Evolutionary conservation across 2,329 filamentous ascomycete species (phyloP).

Genomic region (Aspergillus clavatus): DNA sequence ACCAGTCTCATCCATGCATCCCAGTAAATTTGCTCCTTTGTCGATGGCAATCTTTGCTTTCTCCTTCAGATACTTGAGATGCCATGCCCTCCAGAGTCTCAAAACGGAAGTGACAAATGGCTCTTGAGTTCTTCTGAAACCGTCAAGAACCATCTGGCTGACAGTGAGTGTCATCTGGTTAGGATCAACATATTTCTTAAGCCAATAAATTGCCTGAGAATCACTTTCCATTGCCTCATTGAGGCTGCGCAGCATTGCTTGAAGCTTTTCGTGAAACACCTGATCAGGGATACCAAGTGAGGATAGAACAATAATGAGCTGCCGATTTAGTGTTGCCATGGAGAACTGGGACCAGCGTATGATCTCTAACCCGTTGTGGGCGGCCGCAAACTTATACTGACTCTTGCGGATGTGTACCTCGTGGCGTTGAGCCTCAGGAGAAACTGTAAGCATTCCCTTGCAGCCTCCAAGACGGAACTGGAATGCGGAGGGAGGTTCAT

Average conservation of each 20-base stretch:
- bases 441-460: constrained; percentile 81
- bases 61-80: constrained; percentile 83
- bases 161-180: constrained; percentile 74
- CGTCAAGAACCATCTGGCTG: constrained; percentile 69
- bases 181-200: constrained; percentile 74
- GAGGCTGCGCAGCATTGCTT: constrained; percentile 63
- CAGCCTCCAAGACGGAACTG: constrained; percentile 90
- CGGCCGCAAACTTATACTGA: constrained; percentile 78
- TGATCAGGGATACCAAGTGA: constrained; percentile 65
- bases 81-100: constrained; percentile 82
- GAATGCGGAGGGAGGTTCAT: constrained; percentile 68
- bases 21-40: constrained; percentile 80
- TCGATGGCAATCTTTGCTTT: constrained; percentile 82
- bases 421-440: constrained; percentile 60
- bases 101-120: constrained; percentile 79
- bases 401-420: constrained; percentile 76
- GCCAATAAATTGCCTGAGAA: constrained; percentile 58
- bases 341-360: constrained; percentile 74
- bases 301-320: constrained; percentile 82
- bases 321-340: constrained; percentile 77
- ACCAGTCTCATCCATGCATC: constrained; percentile 79
- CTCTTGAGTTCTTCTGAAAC: constrained; percentile 69
- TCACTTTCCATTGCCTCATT: constrained; percentile 65
- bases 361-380: constrained; percentile 72
- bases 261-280: constrained; percentile 64